Conservation (phyloP, 257 asterid species). For the Solanum peruvianum region DNA sequence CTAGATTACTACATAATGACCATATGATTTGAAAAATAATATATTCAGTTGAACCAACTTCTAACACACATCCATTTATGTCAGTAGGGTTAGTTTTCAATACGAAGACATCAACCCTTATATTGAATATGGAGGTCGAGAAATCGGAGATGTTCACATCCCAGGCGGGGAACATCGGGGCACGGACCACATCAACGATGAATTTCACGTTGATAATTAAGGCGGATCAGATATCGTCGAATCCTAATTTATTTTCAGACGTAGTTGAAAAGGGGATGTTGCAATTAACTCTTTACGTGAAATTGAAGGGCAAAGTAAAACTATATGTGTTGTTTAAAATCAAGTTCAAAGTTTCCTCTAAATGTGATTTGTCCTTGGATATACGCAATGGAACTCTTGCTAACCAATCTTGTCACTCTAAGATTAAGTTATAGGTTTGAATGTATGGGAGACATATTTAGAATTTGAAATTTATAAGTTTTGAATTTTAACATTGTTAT, state of each 20-base stretch:
- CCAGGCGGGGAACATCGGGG: neutral
- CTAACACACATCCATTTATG: neutral
- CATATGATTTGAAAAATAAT: too few species aligned
- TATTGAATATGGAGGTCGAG: neutral
- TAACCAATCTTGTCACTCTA: neutral
- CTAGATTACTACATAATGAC: too few species aligned
- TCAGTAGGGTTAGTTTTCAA: neutral
- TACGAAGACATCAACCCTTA: neutral
- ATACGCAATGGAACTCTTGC: neutral
- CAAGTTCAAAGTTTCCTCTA: neutral
- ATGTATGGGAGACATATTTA: neutral
- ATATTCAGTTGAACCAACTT: neutral
- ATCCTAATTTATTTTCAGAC: neutral
- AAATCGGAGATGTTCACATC: neutral
- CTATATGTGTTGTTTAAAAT: neutral
- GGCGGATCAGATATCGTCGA: neutral
- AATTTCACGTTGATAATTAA: neutral
- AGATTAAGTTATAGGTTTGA: neutral
- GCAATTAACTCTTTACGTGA: neutral
- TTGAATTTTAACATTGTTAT: neutral
- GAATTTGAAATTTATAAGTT: neutral
- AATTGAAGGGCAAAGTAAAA: neutral
- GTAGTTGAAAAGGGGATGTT: neutral
- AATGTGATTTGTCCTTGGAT: neutral
- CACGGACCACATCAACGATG: neutral